Conservation (phyloP, 805 yeast genomes). For the Maudiozyma bulderi region DNA sequence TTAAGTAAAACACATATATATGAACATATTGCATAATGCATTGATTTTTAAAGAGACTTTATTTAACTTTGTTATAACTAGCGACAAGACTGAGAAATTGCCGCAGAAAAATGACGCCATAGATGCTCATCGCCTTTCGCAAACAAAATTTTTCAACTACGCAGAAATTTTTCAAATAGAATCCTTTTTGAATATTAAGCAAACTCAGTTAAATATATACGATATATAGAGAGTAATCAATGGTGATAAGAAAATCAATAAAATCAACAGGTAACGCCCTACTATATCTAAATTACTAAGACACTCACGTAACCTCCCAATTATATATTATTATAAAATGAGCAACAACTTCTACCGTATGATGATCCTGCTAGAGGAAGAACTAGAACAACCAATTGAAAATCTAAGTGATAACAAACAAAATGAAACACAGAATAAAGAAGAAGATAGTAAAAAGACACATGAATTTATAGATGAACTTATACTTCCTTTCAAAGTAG, state of each 20-base stretch:
- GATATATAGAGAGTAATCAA: too few relatives aligned
- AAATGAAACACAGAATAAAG: background rate
- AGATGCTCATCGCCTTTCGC: too few relatives aligned
- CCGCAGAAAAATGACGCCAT: too few relatives aligned
- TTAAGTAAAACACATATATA: background rate
- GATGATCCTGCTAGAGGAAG: slow-evolving; percentile 25
- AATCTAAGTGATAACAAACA: background rate
- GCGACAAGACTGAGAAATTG: too few relatives aligned
- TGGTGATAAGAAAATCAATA: too few relatives aligned
- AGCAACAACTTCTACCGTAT: slow-evolving; percentile 21
- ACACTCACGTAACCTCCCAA: background rate
- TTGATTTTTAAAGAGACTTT: background rate
- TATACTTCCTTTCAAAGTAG: slow-evolving; percentile 22
- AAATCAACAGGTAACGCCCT: too few relatives aligned
- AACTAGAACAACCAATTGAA: slow-evolving; percentile 4
- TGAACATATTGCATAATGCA: background rate
- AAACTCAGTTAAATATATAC: too few relatives aligned
- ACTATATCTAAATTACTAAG: too few relatives aligned
- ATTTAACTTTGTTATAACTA: background rate
- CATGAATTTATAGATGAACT: slow-evolving; percentile 30
- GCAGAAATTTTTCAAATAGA: too few relatives aligned
- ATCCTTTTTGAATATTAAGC: too few relatives aligned
- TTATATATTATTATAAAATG: background rate
- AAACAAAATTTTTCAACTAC: too few relatives aligned
- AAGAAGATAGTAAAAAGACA: slow-evolving; percentile 10